Conservation (phyloP, 2,329 filamentous ascomycete species). For the Diplodia corticola region DNA sequence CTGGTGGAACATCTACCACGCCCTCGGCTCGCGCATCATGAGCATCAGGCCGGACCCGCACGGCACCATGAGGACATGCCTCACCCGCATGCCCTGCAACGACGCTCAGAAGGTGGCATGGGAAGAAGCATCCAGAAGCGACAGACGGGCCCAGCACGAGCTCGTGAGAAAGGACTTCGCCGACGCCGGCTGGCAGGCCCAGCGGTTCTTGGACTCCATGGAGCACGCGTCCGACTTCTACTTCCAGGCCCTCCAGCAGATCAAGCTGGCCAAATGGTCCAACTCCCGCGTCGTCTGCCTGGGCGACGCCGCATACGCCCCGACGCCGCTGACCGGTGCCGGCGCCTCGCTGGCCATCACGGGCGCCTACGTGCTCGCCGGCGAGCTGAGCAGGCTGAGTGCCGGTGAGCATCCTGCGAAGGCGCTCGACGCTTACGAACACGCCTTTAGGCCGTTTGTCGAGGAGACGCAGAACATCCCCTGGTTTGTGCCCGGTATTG, state of each 20-base stretch:
- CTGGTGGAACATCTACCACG: slow-evolving; percentile 24
- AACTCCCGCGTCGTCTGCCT: slow-evolving; percentile 50
- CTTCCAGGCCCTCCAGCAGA: slow-evolving; percentile 42
- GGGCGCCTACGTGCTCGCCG: not conserved
- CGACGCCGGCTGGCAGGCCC: slow-evolving; percentile 14
- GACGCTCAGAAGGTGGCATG: slow-evolving; percentile 20
- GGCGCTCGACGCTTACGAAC: slow-evolving; percentile 19
- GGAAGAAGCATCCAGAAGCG: slow-evolving; percentile 20
- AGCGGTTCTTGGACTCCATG: slow-evolving; percentile 22
- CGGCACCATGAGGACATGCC: slow-evolving; percentile 29
- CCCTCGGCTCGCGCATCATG: slow-evolving; percentile 26
- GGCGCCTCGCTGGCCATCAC: slow-evolving; percentile 52
- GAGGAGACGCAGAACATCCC: slow-evolving; percentile 30
- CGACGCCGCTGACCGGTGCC: slow-evolving; percentile 49
- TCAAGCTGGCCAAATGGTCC: slow-evolving; percentile 46
- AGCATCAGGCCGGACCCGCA: slow-evolving; percentile 31
- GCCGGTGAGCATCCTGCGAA: not conserved
- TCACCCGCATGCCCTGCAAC: slow-evolving; percentile 22
- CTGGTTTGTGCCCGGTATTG: slow-evolving; percentile 27
- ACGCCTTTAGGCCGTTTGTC: slow-evolving; percentile 17
- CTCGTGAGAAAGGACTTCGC: slow-evolving; percentile 27
- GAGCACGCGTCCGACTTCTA: slow-evolving; percentile 43
- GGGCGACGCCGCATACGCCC: slow-evolving; percentile 55
- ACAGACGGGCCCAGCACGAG: slow-evolving; percentile 13
- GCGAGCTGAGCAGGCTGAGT: not conserved